Evolutionary conservation across 2,329 filamentous ascomycete species (phyloP).

Genomic region (Hypoxylon sp.): DNA sequence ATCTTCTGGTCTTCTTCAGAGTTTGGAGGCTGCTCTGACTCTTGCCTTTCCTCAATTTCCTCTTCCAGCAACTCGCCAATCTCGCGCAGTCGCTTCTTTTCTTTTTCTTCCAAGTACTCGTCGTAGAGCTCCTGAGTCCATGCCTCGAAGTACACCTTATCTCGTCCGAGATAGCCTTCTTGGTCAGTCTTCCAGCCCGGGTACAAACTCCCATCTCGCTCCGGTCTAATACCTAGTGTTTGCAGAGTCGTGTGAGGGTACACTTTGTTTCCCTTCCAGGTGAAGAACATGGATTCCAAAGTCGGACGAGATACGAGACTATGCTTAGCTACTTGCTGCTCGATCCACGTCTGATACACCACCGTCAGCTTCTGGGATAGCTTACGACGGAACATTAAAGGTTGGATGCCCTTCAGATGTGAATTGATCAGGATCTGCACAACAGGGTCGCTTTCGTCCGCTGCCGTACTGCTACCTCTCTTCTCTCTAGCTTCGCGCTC

Average conservation of each 20-base stretch:
- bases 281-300: constrained; percentile 76
- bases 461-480: constrained; percentile 23
- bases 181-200: constrained; percentile 53
- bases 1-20: constrained; percentile 58
- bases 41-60: constrained; percentile 49
- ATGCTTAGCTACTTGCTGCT: constrained; percentile 68
- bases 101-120: constrained; percentile 64
- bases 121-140: constrained; percentile 78
- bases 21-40: constrained; percentile 39
- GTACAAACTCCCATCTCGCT: constrained; percentile 61
- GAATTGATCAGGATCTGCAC: constrained; percentile 79
- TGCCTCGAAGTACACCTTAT: constrained; percentile 80
- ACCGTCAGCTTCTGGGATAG: constrained; percentile 77
- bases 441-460: constrained; percentile 59
- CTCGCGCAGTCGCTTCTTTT: constrained; percentile 62
- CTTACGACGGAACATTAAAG: constrained; percentile 75
- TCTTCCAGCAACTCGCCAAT: constrained; percentile 59
- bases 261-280: constrained; percentile 80
- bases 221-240: constrained; percentile 73
- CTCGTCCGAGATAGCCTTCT: constrained; percentile 66
- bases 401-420: constrained; percentile 70
- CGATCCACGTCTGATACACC: constrained; percentile 79
- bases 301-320: constrained; percentile 59
- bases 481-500: constrained; percentile 46
- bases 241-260: constrained; percentile 83